Conservation (phyloP, 1,284 basidiomycete species). For the Ustilago esculenta region DNA sequence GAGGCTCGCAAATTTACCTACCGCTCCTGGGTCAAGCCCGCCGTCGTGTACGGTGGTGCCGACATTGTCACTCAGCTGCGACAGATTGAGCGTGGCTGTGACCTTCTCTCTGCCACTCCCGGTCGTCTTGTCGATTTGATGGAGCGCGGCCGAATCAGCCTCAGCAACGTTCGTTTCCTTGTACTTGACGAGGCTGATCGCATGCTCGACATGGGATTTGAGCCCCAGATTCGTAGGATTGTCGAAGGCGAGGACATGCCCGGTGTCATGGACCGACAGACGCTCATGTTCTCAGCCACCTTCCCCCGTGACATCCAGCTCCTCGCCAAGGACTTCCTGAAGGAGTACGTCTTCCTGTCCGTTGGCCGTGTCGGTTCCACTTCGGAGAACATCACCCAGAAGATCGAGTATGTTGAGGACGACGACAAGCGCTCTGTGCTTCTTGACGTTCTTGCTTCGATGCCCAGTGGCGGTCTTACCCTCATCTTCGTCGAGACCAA, state of each 20-base stretch:
- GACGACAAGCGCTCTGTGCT: constrained; percentile 95
- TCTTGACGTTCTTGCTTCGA: constrained; percentile 89
- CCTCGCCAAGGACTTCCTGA: constrained; percentile 87
- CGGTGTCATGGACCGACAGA: constrained; percentile 87
- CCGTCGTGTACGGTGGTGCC: constrained; percentile 98
- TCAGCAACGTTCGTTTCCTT: constrained; percentile 95
- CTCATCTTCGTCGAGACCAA: constrained; percentile 99
- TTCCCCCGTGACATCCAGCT: constrained; percentile 99
- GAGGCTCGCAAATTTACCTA: constrained; percentile 99
- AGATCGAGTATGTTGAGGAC: constrained; percentile 97
- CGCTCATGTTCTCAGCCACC: constrained; percentile 99
- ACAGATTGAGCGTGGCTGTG: constrained; percentile 93
- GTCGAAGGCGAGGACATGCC: constrained; percentile 99
- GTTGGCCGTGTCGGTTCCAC: constrained; percentile 98
- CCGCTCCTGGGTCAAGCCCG: constrained; percentile 98
- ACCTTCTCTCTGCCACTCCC: constrained; percentile 96
- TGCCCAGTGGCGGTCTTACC: constrained; percentile 79
- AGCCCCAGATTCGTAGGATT: constrained; percentile 97
- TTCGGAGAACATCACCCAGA: constrained; percentile 99
- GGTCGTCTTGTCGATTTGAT: constrained; percentile 98
- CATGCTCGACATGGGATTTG: constrained; percentile 99
- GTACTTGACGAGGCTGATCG: constrained; percentile 99
- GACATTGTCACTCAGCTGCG: constrained; percentile 96
- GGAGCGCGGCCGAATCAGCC: constrained; percentile 94
- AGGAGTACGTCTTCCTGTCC: constrained; percentile 92